phyloP scores from a whole-genome alignment of 2,329 filamentous ascomycete species.

The Fusarium sp. region DNA sequence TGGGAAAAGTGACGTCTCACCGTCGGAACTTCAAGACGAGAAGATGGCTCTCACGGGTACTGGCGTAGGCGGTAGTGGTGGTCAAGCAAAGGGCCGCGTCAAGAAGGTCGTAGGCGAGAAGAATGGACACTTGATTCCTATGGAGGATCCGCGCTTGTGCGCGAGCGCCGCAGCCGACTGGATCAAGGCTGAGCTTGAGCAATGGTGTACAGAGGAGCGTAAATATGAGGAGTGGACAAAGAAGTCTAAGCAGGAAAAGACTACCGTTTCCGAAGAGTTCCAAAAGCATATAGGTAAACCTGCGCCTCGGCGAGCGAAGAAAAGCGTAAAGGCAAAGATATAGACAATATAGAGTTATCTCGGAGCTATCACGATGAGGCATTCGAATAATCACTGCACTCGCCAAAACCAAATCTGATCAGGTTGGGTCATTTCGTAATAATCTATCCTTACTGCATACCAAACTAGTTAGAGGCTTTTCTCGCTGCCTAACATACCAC shows the following conservation, averaged over 20 bases:
- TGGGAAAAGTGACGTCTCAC: slow-evolving; percentile 69
- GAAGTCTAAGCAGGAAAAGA: slow-evolving; percentile 67
- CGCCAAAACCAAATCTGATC: slow-evolving; percentile 19
- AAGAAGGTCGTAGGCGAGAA: slow-evolving; percentile 74
- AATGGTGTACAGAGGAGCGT: slow-evolving; percentile 71
- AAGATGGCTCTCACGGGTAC: slow-evolving; percentile 76
- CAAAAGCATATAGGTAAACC: slow-evolving; percentile 64
- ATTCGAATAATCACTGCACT: neutral
- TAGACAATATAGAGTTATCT: slow-evolving; percentile 21
- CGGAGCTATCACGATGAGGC: too few relatives aligned
- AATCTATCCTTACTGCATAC: neutral
- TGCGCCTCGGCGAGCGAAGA: slow-evolving; percentile 24
- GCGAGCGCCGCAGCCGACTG: slow-evolving; percentile 73
- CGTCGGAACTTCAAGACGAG: slow-evolving; percentile 63
- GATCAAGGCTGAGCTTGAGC: slow-evolving; percentile 69
- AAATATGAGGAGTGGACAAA: slow-evolving; percentile 70
- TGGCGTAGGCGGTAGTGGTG: slow-evolving; percentile 78
- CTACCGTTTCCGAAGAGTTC: slow-evolving; percentile 66
- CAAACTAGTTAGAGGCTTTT: neutral
- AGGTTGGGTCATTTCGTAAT: too few relatives aligned
- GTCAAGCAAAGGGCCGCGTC: slow-evolving; percentile 76
- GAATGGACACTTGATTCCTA: slow-evolving; percentile 85
- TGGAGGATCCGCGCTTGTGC: slow-evolving; percentile 80
- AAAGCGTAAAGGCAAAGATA: slow-evolving; percentile 52
- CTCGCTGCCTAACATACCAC: neutral